A percentile compares a stretch with the other conserved stretches of the same genome.
Evolutionary conservation across 331 rosid genomes (phyloP).

Genomic region (Rosa hybrid): DNA sequence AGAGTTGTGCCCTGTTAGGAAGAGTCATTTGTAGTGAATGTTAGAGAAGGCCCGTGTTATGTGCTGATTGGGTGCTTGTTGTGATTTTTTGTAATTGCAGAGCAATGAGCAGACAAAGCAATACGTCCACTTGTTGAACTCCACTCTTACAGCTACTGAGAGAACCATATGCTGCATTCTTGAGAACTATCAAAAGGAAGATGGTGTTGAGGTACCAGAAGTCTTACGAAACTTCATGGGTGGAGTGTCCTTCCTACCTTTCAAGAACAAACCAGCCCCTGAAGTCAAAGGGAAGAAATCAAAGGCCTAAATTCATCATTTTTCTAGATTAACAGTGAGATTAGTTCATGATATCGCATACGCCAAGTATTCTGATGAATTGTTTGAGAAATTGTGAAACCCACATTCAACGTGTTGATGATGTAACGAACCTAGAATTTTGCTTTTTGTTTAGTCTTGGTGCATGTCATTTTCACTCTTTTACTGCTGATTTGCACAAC

Average conservation of each 20-base stretch:
- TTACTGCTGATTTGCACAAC: background rate
- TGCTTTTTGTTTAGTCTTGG: background rate
- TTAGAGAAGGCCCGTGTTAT: background rate
- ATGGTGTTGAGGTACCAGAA: slow-evolving; percentile 84
- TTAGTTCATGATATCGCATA: background rate
- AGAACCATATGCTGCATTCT: slow-evolving; percentile 94
- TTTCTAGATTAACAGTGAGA: slow-evolving; percentile 21
- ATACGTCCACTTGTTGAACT: slow-evolving; percentile 83
- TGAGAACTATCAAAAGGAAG: slow-evolving; percentile 90
- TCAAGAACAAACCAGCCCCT: slow-evolving; percentile 56
- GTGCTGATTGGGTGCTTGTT: slow-evolving; percentile 10
- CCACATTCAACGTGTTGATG: background rate
- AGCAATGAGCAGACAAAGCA: slow-evolving; percentile 79
- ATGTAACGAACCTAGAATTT: background rate
- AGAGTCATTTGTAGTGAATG: background rate
- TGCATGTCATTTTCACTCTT: background rate
- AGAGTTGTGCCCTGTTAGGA: background rate
- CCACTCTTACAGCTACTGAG: slow-evolving; percentile 96
- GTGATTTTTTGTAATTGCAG: slow-evolving; percentile 46
- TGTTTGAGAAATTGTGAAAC: slow-evolving; percentile 10
- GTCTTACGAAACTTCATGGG: slow-evolving; percentile 73
- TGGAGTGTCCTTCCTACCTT: slow-evolving; percentile 78
- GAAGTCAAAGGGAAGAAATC: slow-evolving; percentile 99
- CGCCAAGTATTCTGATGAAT: background rate
- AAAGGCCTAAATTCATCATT: slow-evolving; percentile 66